These are phyloP conservation scores for Rhodotorula babjevae DNA, from an alignment of 768 basidiomycete genomes.

Conservation along the genomic window DNA sequence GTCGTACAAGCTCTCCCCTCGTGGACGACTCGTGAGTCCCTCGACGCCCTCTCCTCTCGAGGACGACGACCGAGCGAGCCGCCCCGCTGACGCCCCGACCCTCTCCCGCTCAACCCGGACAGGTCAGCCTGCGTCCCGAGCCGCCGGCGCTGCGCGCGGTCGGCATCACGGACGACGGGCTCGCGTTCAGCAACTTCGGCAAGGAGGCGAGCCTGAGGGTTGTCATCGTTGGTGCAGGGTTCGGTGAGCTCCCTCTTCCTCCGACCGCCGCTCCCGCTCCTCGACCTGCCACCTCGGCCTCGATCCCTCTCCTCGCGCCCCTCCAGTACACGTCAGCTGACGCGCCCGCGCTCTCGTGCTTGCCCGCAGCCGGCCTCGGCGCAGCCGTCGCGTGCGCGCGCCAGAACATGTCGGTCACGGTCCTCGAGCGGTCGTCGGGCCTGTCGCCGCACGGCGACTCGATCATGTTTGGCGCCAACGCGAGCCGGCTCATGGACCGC, in stretches of 20 bases:
- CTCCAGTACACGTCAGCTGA: too few species aligned
- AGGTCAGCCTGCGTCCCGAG: too few species aligned
- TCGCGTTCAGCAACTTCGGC: neutral
- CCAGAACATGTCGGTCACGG: slow-evolving; percentile 25
- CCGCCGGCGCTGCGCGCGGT: too few species aligned
- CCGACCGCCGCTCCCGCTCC: neutral
- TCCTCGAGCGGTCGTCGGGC: slow-evolving; percentile 31
- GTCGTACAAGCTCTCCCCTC: too few species aligned
- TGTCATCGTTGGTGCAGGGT: slow-evolving; percentile 30
- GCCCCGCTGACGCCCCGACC: too few species aligned
- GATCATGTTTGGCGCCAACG: slow-evolving; percentile 29
- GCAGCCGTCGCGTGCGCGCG: slow-evolving; percentile 37
- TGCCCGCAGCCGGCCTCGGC: slow-evolving; percentile 34
- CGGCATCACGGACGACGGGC: neutral
- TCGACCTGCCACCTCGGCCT: neutral
- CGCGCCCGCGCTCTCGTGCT: neutral
- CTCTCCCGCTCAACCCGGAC: too few species aligned
- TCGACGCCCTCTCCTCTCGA: too few species aligned
- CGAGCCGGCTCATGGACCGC: slow-evolving; percentile 8
- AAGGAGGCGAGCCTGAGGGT: neutral
- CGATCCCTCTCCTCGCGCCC: too few species aligned
- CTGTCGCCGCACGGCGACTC: slow-evolving; percentile 31
- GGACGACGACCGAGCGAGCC: too few species aligned
- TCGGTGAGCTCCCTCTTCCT: slow-evolving; percentile 14
- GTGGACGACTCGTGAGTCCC: too few species aligned